A percentile compares a stretch with the other conserved stretches of the same genome.
phyloP scores from a whole-genome alignment of 129 eudicot genomes.

The Ambrosia trifida region DNA sequence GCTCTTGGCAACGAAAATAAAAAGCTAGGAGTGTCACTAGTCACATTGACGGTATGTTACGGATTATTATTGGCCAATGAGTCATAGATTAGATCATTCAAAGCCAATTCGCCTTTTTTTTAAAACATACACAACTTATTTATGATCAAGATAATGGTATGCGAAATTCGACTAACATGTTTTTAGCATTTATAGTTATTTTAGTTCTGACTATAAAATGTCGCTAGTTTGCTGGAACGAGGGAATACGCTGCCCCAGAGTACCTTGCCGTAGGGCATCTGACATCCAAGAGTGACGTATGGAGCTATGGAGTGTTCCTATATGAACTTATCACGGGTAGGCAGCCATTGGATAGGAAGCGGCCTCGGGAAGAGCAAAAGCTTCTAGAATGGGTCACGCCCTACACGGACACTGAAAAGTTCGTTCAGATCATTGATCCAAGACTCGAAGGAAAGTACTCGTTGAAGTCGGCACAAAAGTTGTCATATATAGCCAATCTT shows the following conservation, averaged over 20 bases:
- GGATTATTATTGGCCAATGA: too few species aligned
- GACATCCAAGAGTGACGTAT: slow-evolving; percentile 56
- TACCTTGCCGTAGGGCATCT: slow-evolving; percentile 59
- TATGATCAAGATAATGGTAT: background rate
- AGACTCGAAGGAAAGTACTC: slow-evolving; percentile 51
- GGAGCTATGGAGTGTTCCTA: slow-evolving; percentile 69
- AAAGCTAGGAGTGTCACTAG: too few species aligned
- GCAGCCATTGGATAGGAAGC: slow-evolving; percentile 52
- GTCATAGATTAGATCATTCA: too few species aligned
- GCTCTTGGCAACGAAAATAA: too few species aligned
- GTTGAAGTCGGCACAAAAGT: slow-evolving; percentile 45
- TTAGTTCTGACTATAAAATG: background rate
- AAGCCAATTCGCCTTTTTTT: too few species aligned
- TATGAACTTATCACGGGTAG: slow-evolving; percentile 72
- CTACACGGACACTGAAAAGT: slow-evolving; percentile 40
- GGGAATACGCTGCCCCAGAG: slow-evolving; percentile 72
- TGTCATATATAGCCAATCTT: slow-evolving; percentile 46
- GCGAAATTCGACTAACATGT: background rate
- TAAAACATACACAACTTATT: too few species aligned
- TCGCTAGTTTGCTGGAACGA: slow-evolving; percentile 59
- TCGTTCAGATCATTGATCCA: slow-evolving; percentile 54
- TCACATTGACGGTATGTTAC: too few species aligned
- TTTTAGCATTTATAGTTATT: background rate
- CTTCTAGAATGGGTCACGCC: slow-evolving; percentile 60
- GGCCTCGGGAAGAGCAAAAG: slow-evolving; percentile 41